These are phyloP conservation scores for Spathaspora gorwiae DNA, from an alignment of 805 yeast species.

Conservation along the genomic window DNA sequence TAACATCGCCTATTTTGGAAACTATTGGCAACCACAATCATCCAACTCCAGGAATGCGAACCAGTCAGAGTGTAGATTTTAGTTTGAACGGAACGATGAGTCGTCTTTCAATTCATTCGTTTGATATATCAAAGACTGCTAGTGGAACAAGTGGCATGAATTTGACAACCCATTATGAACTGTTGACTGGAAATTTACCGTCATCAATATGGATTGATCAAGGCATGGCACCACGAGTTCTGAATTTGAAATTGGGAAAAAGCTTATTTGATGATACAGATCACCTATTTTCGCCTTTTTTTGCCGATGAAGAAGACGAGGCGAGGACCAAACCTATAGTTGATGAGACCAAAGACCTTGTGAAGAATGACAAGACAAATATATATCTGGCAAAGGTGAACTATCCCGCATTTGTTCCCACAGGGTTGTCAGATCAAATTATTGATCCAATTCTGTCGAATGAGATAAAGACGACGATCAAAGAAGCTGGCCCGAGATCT, in stretches of 20 bases:
- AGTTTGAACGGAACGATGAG: neutral
- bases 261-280: slow-evolving; percentile 1
- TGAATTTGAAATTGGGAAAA: neutral
- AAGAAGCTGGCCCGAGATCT: neutral
- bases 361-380: slow-evolving; percentile 5
- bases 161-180: neutral
- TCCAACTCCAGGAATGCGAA: neutral
- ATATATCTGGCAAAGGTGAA: slow-evolving; percentile 12
- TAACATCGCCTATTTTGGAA: neutral
- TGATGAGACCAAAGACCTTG: neutral
- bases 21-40: neutral
- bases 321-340: neutral
- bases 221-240: neutral
- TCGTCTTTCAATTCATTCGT: neutral
- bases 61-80: neutral
- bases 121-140: neutral
- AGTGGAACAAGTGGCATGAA: neutral
- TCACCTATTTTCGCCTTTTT: slow-evolving; percentile 2
- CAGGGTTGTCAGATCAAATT: neutral
- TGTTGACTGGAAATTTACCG: neutral
- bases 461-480: too few species aligned
- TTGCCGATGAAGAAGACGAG: neutral
- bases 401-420: slow-evolving; percentile 15
- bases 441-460: too few species aligned
- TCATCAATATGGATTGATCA: slow-evolving; percentile 1